A percentile compares a stretch with the other conserved stretches of the same genome.
Conservation (phyloP, 768 basidiomycete genomes). For the Xerocomellus intermedius region DNA sequence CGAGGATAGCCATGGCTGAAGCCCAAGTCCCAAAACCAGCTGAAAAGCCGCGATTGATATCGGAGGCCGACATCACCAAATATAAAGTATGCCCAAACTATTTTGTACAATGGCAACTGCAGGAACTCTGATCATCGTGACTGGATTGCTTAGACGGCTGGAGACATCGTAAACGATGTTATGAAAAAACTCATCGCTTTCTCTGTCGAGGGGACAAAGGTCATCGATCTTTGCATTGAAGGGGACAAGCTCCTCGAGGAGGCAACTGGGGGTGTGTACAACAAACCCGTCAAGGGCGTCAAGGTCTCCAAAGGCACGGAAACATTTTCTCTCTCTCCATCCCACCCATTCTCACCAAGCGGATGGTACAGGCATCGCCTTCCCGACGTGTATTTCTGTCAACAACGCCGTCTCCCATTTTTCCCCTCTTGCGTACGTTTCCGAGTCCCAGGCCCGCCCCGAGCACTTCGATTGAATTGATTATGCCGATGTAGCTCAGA, state of each 20-base stretch:
- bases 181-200: constrained; percentile 82
- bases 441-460: not conserved
- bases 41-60: constrained; percentile 54
- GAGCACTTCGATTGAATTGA: constrained; percentile 25
- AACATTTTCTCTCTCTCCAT: not conserved
- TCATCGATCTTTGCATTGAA: constrained; percentile 87
- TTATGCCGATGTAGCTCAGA: constrained; percentile 57
- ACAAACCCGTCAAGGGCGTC: constrained; percentile 85
- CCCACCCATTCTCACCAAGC: constrained; percentile 5
- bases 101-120: constrained; percentile 16
- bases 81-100: constrained; percentile 61
- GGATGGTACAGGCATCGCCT: constrained; percentile 70
- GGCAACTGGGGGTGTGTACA: constrained; percentile 82
- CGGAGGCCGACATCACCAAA: constrained; percentile 78
- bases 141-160: constrained; percentile 61
- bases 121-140: constrained; percentile 7
- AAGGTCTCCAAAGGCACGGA: constrained; percentile 82
- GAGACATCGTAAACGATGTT: constrained; percentile 83
- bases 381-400: constrained; percentile 91
- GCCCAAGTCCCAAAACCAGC: constrained; percentile 43
- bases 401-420: constrained; percentile 97
- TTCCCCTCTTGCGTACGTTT: constrained; percentile 86
- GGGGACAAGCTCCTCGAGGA: constrained; percentile 93
- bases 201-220: constrained; percentile 76
- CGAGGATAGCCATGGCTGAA: constrained; percentile 54